Base-by-base conservation (phyloP, 164 flowering plant species). In the Macadamia integrifolia region DNA sequence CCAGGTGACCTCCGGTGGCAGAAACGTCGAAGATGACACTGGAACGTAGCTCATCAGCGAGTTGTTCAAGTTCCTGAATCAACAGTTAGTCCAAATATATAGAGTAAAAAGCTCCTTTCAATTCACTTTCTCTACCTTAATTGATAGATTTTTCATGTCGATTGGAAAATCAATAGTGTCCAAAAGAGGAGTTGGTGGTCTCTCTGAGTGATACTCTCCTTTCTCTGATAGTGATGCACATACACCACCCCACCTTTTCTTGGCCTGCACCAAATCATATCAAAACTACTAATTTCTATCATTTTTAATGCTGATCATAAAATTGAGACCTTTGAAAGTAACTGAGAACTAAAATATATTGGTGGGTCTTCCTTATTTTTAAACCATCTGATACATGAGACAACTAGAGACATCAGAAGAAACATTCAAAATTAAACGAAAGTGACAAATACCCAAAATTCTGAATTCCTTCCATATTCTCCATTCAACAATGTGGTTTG, bases 151-250 rank as follows among this genome's bases (percentile, higher is more conserved):
- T 80, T 94, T 94, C 98, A 94, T 90, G 80, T 94, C 97, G 71
- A 90, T 87, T 65, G 98, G 98, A 80, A 86, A 91, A 75, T 93
- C 89, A 66, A 93, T 80, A 64, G 98, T 91, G 84, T 93, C 98
- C 82, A 93, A 74, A 3, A 93, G 86, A 70, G 98, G 98, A 69
- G 97, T 93, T 23, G 98, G 87, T 18, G 98, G 98, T 71, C 87
- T 88, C 70, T 82, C 81, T 29, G 97, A 81, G 66, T 85, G 79
- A 75, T 91, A 91, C 52, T 94, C 96, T 43, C 83, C 97, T 0
- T 66, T 82, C 71, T 91, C 98, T 29, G 95, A 79, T 42, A 90
- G 78, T 59, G 95, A 83, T 70, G 91, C 94, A 66, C 80, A 77
- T 62, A 91, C 78, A 64, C 84, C 77, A 73, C 66, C n/a, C 62